Percentiles rank a stretch among this genome's conserved stretches.
phyloP scores from a whole-genome alignment of 1,284 basidiomycete genomes.

The Blastosporella zonata region DNA sequence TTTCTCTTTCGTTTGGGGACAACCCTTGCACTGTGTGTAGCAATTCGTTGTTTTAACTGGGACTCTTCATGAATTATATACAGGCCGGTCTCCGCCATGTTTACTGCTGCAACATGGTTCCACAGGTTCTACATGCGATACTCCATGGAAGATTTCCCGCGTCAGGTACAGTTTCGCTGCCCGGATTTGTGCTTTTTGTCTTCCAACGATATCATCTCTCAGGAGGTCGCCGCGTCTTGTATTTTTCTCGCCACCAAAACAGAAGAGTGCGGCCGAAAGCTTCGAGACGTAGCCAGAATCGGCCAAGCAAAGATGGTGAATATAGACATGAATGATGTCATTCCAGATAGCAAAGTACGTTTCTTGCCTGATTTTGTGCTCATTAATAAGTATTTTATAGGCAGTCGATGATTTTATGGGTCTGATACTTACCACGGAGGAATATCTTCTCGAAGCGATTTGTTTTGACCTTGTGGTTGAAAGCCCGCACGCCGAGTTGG shows the following conservation, averaged over 20 bases:
- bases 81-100: slow-evolving; percentile 76
- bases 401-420: slow-evolving; percentile 75
- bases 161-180: slow-evolving; percentile 51
- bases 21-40: slow-evolving; percentile 66
- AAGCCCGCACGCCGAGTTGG: slow-evolving; percentile 77
- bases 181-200: slow-evolving; percentile 4
- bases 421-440: slow-evolving; percentile 77
- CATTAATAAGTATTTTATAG: slow-evolving; percentile 30
- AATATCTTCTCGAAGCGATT: slow-evolving; percentile 81
- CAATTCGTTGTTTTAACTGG: slow-evolving; percentile 5
- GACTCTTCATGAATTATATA: slow-evolving; percentile 13
- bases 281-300: slow-evolving; percentile 80
- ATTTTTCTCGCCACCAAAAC: slow-evolving; percentile 92
- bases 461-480: slow-evolving; percentile 90
- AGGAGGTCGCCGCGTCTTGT: slow-evolving; percentile 88
- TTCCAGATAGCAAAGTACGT: slow-evolving; percentile 59
- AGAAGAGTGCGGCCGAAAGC: slow-evolving; percentile 83
- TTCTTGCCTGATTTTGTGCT: slow-evolving; percentile 6
- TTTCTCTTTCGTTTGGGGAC: slow-evolving; percentile 77
- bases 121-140: slow-evolving; percentile 95
- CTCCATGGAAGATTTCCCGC: slow-evolving; percentile 81
- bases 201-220: slow-evolving; percentile 16
- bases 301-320: slow-evolving; percentile 69
- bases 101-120: slow-evolving; percentile 85
- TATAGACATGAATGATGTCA: slow-evolving; percentile 52